Evolutionary conservation across 2,329 filamentous ascomycete species (phyloP), one percentile per base, ranked within the genome.

Genomic region (Colletotrichum sp.): DNA sequence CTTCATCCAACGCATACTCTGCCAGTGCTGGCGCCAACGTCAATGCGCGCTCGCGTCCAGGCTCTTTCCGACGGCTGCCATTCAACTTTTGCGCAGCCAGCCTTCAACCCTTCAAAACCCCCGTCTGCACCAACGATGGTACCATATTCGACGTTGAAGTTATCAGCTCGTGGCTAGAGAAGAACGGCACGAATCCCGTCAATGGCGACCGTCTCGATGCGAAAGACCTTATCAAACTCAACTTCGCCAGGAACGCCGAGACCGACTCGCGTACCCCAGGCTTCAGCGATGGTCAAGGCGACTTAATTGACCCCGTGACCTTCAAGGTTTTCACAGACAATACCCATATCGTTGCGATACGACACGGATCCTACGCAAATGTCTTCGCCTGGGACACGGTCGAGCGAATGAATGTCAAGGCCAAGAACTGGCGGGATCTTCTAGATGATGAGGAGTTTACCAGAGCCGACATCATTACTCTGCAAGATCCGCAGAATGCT

Each of bases 301-400:
- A 98, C 79, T 94, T 97, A 79, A 95, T 98, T 76, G 97, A 99
- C 80, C 97, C 97, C 0, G 96, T 99, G 61, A 98, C 96, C 1
- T 98, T 94, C 88, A 99, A 99, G 83, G 94, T 98, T 55, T 95
- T 99, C 80, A 99, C 97, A 61, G 95, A 99, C 82, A 98, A 98
- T 83, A 98, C 97, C 6, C 97, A 98, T 83, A 95, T 99, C 72
- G 95, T 98, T 59, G 96, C 96, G 18, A 88, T 99, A 76, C 90
- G 92, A 71, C 92, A 94, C 83, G 91, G 91, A 69, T 93, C 89
- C 69, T 96, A 96, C 72, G 96, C 96, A 64, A 99, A 99, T 84
- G 97, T 98, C 6, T 99, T 98, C 82, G 93, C 96, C 2, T 98
- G 93, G 91, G 97, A 99, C 80, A 99, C 97, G 2, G 91, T 99